Evolutionary conservation across 2,329 filamentous ascomycete species (phyloP), one percentile per base, ranked within the genome.

Genomic region (Xylaria sp.): DNA sequence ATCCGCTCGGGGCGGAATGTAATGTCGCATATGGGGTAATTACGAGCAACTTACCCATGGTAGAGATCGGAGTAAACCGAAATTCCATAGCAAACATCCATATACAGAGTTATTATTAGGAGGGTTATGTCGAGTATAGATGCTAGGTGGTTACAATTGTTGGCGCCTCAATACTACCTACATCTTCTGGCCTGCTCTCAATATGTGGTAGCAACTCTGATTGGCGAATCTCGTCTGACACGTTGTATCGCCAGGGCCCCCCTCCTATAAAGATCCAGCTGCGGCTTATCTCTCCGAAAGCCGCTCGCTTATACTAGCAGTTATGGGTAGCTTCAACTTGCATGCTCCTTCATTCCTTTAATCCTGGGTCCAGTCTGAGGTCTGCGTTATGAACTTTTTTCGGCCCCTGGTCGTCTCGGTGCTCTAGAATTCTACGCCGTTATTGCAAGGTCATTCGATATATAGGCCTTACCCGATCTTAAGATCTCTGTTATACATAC

Each of bases 311-410:
- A 65, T 54, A 57, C 28, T 28, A 28, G 28, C 28, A 28, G 12
- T 50, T 51, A 57, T 41, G 31, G 37, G n/a, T 54, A 37, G 48
- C 56, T 46, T 51, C 44, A 69, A 34, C 56, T 51, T 34, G 63
- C 63, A 58, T 66, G 52, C 58, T 70, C 67, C 67, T 70, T 70
- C 67, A 67, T 67, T 70, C 67, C 65, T 70, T 70, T 64, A 67
- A 67, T 67, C 67, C 67, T 69, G 58, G 63, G 55, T n/a, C 44
- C 31, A 56, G 59, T 50, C 60, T 39, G 20, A 41, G 50, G 58
- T 28, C 54, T 59, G 46, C 23, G 20, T n/a, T 51, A 37, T 56
- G n/a, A 25, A 67, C 31, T 12, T 6, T 20, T 3, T 51, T 51
- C n/a, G 23, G 2, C 9, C 48, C 51, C 25, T 4, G 41, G 41